Evolutionary conservation across 352 stramenopile genomes (phyloP), one percentile per base, ranked within the genome.

Genomic region (Phytopythium delawarense): DNA sequence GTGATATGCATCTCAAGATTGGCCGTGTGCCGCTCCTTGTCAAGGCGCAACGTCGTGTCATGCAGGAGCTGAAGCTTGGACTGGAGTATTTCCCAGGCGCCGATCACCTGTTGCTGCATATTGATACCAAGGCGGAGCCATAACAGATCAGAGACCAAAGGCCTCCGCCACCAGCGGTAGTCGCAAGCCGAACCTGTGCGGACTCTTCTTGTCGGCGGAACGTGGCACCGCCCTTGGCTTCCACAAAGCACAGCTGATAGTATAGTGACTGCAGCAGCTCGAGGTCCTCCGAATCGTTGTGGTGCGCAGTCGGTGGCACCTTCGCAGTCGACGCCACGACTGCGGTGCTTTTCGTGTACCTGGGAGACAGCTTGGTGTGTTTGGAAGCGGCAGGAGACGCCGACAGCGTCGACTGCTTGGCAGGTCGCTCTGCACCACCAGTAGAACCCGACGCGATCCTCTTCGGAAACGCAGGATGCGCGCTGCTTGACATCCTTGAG

Each of bases 31-130:
- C 64, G 45, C 51, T 89, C 76, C 0, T 66, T 64, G 42, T 88
- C 74, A 12, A 87, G 55, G 15, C 65, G 67, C 30, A 83, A 53
- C 6, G 59, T 65, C 46, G 66, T 74, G 39, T 84, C 67, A n/a
- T 87, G 74, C 20, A 86, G 48, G 0, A 83, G 62, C 39, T 81
- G 66, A 2, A 88, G 49, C 56, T 88, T 89, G 3, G 74, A 75
- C 35, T 84, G 74, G 11, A 88, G 61, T 13, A 79, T 48, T 2
- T 63, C 57, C 74, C 73, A 88, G 1, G 68, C 67, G 1, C 64
- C 67, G 2, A 84, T 23, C 16, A 87, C 68, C 69, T 89, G 78
- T 28, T 61, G 63, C 77, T 89, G 37, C 8, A 60, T 4, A 5
- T 39, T 39, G 60, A 61, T 21, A 52, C 15, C 39, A 62, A 46